Percentiles rank a stretch among this genome's conserved stretches.
Conservation (phyloP, 345 rosid species). For the Pistacia atlantica region DNA sequence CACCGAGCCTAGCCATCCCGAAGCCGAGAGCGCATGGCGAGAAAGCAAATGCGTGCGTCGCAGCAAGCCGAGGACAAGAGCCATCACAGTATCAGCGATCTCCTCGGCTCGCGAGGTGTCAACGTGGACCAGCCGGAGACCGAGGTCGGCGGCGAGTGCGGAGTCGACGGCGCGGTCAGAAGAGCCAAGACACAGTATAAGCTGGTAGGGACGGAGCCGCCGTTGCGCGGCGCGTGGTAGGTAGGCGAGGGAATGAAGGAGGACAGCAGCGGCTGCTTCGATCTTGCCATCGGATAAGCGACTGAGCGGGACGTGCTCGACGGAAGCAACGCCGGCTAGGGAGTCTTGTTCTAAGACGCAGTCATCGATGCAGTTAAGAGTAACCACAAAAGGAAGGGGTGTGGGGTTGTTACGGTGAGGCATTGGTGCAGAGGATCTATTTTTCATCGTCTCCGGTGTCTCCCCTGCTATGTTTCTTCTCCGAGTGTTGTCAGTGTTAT, state of each 20-base stretch:
- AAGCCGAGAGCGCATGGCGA: constrained; percentile 80
- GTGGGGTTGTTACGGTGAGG: constrained; percentile 46
- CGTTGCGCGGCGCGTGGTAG: constrained; percentile 99
- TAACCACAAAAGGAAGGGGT: constrained; percentile 63
- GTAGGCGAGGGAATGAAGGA: constrained; percentile 91
- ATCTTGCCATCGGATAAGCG: constrained; percentile 85
- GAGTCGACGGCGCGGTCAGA: constrained; percentile 93
- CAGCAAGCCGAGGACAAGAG: constrained; percentile 90
- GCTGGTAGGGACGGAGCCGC: constrained; percentile 94
- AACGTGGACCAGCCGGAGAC: constrained; percentile 88
- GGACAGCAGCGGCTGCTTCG: constrained; percentile 88
- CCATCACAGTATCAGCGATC: constrained; percentile 98
- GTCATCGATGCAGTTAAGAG: constrained; percentile 95
- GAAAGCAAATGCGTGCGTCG: constrained; percentile 91
- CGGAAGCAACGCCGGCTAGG: constrained; percentile 73
- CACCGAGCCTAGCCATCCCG: constrained; percentile 94
- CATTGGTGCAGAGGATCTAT: constrained; percentile 60
- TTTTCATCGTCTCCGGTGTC: constrained; percentile 24
- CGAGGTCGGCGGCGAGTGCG: constrained; percentile 86
- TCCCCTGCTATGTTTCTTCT: not conserved
- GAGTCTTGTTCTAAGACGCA: constrained; percentile 79
- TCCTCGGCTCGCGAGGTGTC: constrained; percentile 94
- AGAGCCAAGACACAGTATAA: constrained; percentile 92
- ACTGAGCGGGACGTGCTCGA: constrained; percentile 94
- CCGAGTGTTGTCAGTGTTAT: constrained; percentile 2